Percentiles rank a stretch among this genome's conserved stretches.
These are phyloP conservation scores for Colletotrichum lindemuthianum DNA, from an alignment of 2,329 filamentous ascomycete species.

Conservation along the genomic window DNA sequence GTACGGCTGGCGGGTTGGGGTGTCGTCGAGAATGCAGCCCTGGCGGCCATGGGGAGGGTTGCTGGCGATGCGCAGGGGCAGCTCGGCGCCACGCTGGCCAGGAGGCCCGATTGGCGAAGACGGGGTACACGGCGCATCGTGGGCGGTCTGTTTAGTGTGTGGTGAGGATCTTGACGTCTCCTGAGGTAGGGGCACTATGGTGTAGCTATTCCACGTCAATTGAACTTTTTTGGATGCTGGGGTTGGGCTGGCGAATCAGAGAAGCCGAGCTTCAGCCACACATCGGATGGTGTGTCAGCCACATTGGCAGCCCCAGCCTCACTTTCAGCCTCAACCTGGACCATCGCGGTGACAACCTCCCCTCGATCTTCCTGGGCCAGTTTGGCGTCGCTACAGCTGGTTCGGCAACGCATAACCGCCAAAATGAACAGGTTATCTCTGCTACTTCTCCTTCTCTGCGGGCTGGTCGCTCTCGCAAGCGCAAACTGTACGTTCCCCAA, in stretches of 20 bases:
- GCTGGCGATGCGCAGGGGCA: conserved; percentile 37
- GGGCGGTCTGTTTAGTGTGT: conserved; percentile 1
- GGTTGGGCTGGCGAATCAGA: conserved; percentile 29
- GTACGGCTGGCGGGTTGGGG: conserved; percentile 44
- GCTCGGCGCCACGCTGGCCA: conserved; percentile 39
- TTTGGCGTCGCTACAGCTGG: neutral
- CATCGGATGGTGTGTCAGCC: neutral
- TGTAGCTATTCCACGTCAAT: conserved; percentile 26
- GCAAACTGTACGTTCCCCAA: conserved; percentile 54
- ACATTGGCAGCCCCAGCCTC: conserved; percentile 4
- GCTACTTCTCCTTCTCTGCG: conserved; percentile 49
- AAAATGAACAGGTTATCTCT: conserved; percentile 46
- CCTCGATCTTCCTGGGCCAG: neutral
- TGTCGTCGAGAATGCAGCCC: conserved; percentile 47
- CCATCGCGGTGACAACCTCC: conserved; percentile 14
- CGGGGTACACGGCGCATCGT: conserved; percentile 56
- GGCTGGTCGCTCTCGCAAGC: conserved; percentile 46
- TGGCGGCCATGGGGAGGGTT: conserved; percentile 26
- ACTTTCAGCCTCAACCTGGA: neutral
- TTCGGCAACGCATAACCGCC: neutral
- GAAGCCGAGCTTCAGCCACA: conserved; percentile 27
- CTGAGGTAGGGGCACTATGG: neutral
- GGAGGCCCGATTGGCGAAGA: conserved; percentile 47
- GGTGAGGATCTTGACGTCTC: neutral
- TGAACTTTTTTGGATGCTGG: conserved; percentile 37